Base-by-base conservation (phyloP, 108 stramenopile species). In the Skeletonema costatum region DNA sequence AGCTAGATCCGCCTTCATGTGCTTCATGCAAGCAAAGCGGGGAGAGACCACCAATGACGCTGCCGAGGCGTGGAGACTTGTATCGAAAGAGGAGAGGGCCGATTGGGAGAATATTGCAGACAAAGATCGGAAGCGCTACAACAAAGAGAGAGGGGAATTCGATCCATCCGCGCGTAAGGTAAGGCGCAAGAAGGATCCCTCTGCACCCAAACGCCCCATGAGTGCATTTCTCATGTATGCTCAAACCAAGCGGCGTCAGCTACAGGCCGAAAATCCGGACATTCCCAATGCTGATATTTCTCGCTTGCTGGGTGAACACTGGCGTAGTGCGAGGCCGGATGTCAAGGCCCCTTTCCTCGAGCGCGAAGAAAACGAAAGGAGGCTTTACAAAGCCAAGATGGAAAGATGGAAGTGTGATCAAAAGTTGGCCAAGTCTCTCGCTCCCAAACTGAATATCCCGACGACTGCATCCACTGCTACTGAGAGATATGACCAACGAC, bases 1-100 rank as follows among this genome's bases (percentile, higher is more conserved):
- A 16, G 73, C 82, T 8, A 74, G 66, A 68, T 70, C 78, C 12
- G 82, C 82, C 19, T 83, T 83, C 60, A 77, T 83, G 75, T 78
- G 68, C 31, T 83, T 83, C 32, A 42, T 32, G 32, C 63, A 74
- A 29, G 68, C 73, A 13, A 69, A 70, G 73, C 21, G 53, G 35
- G 46, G 69, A 81, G 25, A 66, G 32, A 42, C 70, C 11, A 72
- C 74, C 32, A 70, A 81, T 48, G 68, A 58, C 39, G 73, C 79
- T 2, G 82, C 82, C 14, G 64, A 64, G 17, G 82, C 53, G 58
- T 83, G 82, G 82, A 59, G 74, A 11, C n/a, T 32, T 14, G 64
- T 83, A 7, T 74, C 78, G 16, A 31, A 60, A 13, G 12, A 44
- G n/a, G 73, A 78, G 10, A 74, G 56, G 33, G 30, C 42, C 0